phyloP scores from a whole-genome alignment of 129 eudicot genomes.

The Helianthus tuberosus region DNA sequence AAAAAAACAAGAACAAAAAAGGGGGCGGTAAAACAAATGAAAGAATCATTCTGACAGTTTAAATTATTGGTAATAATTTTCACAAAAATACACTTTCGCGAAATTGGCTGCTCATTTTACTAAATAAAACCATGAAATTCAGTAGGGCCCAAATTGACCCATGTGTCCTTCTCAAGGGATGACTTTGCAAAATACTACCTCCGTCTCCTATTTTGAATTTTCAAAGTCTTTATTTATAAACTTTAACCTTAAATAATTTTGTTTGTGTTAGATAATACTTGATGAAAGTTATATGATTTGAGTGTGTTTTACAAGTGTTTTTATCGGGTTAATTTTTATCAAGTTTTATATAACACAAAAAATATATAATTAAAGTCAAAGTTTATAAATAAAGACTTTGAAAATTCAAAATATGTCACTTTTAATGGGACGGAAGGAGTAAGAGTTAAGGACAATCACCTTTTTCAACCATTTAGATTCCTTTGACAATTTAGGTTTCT shows the following conservation, averaged over 20 bases:
- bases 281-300: no score
- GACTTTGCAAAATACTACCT: slow-evolving; percentile 19
- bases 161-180: slow-evolving; percentile 23
- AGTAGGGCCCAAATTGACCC: slow-evolving; percentile 26
- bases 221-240: no score
- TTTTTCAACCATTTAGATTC: slow-evolving; percentile 31
- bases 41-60: slow-evolving; percentile 29
- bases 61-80: slow-evolving; percentile 20
- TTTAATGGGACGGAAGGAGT: no score
- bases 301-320: no score
- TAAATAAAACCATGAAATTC: slow-evolving; percentile 21
- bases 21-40: slow-evolving; percentile 18
- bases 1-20: slow-evolving; percentile 25
- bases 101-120: slow-evolving; percentile 32
- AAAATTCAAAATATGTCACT: no score
- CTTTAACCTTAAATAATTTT: no score
- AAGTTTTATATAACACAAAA: no score
- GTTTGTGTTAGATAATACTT: no score
- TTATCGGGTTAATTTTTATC: no score
- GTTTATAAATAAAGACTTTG: no score
- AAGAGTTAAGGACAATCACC: slow-evolving; percentile 22
- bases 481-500: slow-evolving; percentile 17
- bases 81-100: slow-evolving; percentile 21
- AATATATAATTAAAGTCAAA: no score
- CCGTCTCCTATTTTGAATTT: no score